Evolutionary conservation across 1,139 yeast genomes (phyloP).

Genomic region (Kluyveromyces marxianus): DNA sequence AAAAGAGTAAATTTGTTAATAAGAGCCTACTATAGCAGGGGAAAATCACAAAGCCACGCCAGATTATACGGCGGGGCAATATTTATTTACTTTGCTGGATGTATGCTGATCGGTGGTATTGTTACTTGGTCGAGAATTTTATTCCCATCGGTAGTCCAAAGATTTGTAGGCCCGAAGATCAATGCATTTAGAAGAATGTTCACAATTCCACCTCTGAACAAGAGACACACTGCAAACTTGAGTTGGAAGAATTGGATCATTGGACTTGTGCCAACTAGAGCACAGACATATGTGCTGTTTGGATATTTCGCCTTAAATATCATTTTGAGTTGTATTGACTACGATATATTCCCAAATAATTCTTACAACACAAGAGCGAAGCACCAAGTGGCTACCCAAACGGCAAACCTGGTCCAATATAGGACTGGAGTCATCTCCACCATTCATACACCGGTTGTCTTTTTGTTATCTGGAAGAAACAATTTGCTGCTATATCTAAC

Average conservation of each 20-base stretch:
- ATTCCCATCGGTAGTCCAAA: background rate
- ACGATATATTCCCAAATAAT: conserved; percentile 28
- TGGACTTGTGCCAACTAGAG: conserved; percentile 38
- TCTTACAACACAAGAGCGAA: conserved; percentile 32
- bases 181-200: conserved; percentile 1
- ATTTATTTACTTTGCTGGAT: conserved; percentile 1
- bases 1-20: background rate
- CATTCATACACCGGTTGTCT: conserved; percentile 39
- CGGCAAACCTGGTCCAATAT: conserved; percentile 31
- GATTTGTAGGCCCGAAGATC: background rate
- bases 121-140: conserved; percentile 2
- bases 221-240: conserved; percentile 1
- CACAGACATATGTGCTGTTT: conserved; percentile 45
- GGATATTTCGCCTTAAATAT: conserved; percentile 41
- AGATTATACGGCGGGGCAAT: conserved; percentile 3
- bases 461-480: conserved; percentile 54
- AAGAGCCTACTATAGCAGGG: conserved; percentile 1
- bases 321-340: conserved; percentile 35
- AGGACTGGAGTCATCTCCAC: conserved; percentile 45
- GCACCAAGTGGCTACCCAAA: conserved; percentile 32
- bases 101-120: conserved; percentile 1
- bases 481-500: conserved; percentile 54
- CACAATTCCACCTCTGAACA: background rate
- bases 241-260: conserved; percentile 3
- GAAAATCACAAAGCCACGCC: background rate